Percentiles rank a stretch among this genome's conserved stretches.
phyloP scores from a whole-genome alignment of 805 yeast species.

The Teunomyces pallodes region DNA sequence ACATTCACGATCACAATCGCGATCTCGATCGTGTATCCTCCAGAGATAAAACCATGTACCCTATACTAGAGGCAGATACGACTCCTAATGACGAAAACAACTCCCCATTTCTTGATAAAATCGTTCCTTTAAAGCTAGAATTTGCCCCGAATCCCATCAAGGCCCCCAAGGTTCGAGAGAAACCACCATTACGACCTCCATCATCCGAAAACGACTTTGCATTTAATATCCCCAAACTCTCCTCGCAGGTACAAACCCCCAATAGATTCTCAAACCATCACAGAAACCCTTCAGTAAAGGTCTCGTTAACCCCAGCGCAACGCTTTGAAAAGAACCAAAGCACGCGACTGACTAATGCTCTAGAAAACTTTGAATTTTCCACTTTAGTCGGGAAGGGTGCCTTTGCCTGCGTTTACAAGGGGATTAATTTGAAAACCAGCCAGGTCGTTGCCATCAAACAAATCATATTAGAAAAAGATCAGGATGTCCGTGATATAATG shows the following conservation, averaged over 20 bases:
- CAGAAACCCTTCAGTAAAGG: constrained; percentile 33
- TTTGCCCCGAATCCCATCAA: neutral
- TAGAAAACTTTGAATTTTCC: constrained; percentile 50
- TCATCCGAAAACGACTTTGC: neutral
- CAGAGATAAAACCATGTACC: neutral
- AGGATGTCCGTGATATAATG: constrained; percentile 48
- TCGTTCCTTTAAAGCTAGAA: neutral
- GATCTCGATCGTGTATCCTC: neutral
- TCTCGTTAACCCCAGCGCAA: constrained; percentile 52
- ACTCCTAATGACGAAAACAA: constrained; percentile 5
- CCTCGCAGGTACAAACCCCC: neutral
- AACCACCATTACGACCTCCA: neutral
- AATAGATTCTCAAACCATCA: constrained; percentile 10
- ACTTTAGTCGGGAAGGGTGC: constrained; percentile 88
- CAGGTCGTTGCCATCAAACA: constrained; percentile 80
- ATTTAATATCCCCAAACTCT: neutral
- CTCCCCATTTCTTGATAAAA: constrained; percentile 17
- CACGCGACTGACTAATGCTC: constrained; percentile 35
- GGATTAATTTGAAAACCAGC: constrained; percentile 61
- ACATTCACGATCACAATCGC: too few relatives aligned
- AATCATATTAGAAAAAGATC: constrained; percentile 54
- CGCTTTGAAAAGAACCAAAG: constrained; percentile 44
- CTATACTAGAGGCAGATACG: constrained; percentile 2
- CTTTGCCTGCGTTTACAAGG: constrained; percentile 81
- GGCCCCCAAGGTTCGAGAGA: constrained; percentile 5